Base-by-base conservation (phyloP, 441 rosid species). In the Erodium moschatum region DNA sequence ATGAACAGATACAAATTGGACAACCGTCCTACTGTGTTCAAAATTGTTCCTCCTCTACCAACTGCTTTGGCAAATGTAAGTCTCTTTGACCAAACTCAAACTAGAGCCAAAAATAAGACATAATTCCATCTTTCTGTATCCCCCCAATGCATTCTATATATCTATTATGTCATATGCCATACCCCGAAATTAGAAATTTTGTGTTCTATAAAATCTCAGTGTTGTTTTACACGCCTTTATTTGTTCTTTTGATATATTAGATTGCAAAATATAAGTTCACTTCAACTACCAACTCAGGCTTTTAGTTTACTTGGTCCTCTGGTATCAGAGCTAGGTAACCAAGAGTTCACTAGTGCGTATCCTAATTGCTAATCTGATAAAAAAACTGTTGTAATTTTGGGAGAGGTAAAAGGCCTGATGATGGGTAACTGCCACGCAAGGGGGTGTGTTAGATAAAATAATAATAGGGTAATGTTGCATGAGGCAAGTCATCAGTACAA, bases 1-100 rank as follows among this genome's bases (percentile, higher is more conserved):
- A 67, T 69, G 60, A 93, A 87, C 81, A 83, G 86, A 84, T 90
- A 85, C 87, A 91, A 86, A 76, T 75, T 91, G 79, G 99, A 94
- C 80, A 85, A 87, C 80, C 96, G 93, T 38, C 84, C 97, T 24
- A 84, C 91, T 24, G 67, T 93, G 66, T 88, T 95, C 72, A 90
- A 77, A 79, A 80, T 95, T 52, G 67, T 74, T 42, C 89, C 90
- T 50, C 97, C 99, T 65, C 79, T 91, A 75, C 97, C 99, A 4
- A 52, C 77, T 75, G 92, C 86, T 67, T 85, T 95, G 74, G 85
- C 85, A n/a, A 85, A 87, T 85, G 99, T 95, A 81, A 73, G 79
- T 15, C 79, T 79, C 75, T 75, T 73, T 71, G 52, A 71, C 71
- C 78, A 63, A 35, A 20, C 64, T 67, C 9, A 67, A 48, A 21